These are phyloP conservation scores for Amauroascus verrucosus DNA, from an alignment of 2,329 filamentous ascomycete genomes.

Conservation along the genomic window DNA sequence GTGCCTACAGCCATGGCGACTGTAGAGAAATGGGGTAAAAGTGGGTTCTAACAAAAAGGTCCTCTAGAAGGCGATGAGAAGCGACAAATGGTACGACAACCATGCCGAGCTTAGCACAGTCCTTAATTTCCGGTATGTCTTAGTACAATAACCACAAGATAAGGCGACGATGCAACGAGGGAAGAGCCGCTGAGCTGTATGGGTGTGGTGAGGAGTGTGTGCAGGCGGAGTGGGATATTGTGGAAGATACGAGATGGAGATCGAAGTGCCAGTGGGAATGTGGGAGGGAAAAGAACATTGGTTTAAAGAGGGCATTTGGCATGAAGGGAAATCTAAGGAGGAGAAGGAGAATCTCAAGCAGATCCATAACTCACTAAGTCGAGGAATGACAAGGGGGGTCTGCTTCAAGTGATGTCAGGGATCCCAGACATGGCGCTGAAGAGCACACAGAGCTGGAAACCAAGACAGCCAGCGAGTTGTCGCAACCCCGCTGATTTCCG, in stretches of 20 bases:
- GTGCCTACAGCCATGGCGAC: background rate
- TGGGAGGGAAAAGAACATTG: background rate
- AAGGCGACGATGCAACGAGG: background rate
- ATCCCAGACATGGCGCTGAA: conserved; percentile 8
- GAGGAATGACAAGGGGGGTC: background rate
- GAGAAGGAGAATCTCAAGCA: background rate
- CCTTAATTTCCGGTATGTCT: conserved; percentile 11
- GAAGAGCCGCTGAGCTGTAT: background rate
- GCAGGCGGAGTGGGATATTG: background rate
- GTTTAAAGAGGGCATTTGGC: background rate
- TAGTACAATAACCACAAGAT: conserved; percentile 4
- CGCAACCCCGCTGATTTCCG: conserved; percentile 5
- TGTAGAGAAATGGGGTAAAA: background rate
- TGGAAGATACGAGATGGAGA: background rate
- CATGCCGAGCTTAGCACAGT: conserved; percentile 5
- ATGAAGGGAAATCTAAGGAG: background rate
- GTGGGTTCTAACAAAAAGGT: background rate
- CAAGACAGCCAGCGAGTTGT: background rate
- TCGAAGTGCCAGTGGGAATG: background rate
- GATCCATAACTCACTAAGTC: conserved; percentile 8
- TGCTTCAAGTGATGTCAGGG: conserved; percentile 7
- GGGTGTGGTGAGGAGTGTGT: background rate
- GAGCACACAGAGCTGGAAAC: no score
- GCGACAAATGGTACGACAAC: background rate
- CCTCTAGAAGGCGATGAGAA: background rate